phyloP scores from a whole-genome alignment of 2,329 filamentous ascomycete species.

The Penicillium sp. region DNA sequence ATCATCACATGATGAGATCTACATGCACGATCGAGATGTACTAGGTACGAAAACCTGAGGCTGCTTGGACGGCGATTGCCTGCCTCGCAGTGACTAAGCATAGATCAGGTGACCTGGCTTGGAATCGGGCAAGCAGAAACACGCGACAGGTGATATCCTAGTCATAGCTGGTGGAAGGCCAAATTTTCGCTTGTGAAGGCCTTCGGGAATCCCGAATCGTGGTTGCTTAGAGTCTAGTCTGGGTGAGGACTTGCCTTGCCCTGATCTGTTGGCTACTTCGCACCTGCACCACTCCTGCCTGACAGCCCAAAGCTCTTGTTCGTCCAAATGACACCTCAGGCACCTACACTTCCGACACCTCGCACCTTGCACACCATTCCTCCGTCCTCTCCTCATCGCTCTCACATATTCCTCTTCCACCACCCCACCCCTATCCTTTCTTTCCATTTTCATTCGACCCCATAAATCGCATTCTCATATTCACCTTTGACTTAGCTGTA shows the following conservation, averaged over 20 bases:
- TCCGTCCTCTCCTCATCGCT: constrained; percentile 29
- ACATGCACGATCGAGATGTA: no score
- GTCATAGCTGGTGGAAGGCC: background rate
- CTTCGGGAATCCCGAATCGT: background rate
- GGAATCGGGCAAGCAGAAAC: background rate
- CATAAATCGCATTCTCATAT: constrained; percentile 16
- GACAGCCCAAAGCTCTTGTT: constrained; percentile 24
- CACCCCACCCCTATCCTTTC: constrained; percentile 21
- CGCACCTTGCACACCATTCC: constrained; percentile 29
- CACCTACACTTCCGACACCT: constrained; percentile 28
- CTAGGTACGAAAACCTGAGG: background rate
- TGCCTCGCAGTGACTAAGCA: background rate
- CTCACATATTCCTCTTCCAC: constrained; percentile 14
- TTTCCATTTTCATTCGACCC: constrained; percentile 14
- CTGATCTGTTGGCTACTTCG: background rate
- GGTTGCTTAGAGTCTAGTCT: no score
- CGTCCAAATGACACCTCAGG: constrained; percentile 27
- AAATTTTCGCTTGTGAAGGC: background rate
- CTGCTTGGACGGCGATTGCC: background rate
- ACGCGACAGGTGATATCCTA: background rate
- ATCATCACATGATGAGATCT: no score
- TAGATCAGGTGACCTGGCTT: background rate
- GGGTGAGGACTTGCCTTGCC: background rate
- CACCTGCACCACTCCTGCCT: constrained; percentile 9
- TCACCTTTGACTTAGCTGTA: constrained; percentile 17